These are phyloP conservation scores for Botrytis tulipae DNA, from an alignment of 2,329 filamentous ascomycete genomes.

Conservation along the genomic window DNA sequence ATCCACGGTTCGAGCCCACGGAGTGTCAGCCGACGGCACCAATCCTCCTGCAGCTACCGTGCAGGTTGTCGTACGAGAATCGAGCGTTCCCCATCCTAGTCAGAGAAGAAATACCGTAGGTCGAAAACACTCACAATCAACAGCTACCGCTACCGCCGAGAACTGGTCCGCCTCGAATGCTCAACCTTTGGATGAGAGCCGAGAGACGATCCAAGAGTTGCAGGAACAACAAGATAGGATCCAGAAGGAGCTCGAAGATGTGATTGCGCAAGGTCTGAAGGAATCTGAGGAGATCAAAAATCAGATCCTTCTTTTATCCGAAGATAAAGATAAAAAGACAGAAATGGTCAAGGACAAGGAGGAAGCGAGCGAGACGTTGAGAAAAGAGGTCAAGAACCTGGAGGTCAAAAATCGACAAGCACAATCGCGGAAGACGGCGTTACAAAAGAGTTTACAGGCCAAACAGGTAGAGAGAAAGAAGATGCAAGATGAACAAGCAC, in stretches of 20 bases:
- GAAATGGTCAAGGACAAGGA: constrained; percentile 84
- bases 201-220: constrained; percentile 70
- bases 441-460: constrained; percentile 68
- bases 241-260: constrained; percentile 79
- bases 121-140: constrained; percentile 66
- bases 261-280: constrained; percentile 65
- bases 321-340: constrained; percentile 76
- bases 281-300: constrained; percentile 70
- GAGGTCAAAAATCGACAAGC: constrained; percentile 79
- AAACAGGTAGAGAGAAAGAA: constrained; percentile 68
- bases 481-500: constrained; percentile 65
- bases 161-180: constrained; percentile 41
- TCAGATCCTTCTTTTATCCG: constrained; percentile 65
- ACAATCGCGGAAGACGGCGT: constrained; percentile 74
- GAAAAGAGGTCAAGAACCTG: constrained; percentile 74
- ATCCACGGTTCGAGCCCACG: constrained; percentile 41
- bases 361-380: constrained; percentile 80
- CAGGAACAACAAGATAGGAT: constrained; percentile 78
- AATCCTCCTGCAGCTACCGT: constrained; percentile 57
- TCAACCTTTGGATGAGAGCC: constrained; percentile 50
- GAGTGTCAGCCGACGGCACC: constrained; percentile 60
- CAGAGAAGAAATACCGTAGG: constrained; percentile 66
- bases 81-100: constrained; percentile 52
- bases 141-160: constrained; percentile 41
- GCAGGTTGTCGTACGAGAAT: constrained; percentile 63